These are phyloP conservation scores for Botrytis fragariae DNA, from an alignment of 2,329 filamentous ascomycete genomes.

Conservation along the genomic window DNA sequence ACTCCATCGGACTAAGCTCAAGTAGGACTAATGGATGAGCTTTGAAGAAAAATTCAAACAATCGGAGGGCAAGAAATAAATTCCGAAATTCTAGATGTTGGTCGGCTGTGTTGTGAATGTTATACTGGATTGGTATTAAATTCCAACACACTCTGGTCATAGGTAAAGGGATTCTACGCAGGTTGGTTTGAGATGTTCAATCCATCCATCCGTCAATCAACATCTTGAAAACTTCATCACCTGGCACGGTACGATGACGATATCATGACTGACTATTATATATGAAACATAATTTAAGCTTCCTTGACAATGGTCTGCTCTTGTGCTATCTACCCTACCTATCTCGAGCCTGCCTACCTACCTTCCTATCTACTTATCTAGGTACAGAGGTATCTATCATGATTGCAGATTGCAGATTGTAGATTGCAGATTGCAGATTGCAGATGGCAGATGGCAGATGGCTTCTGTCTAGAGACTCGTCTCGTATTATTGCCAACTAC, in stretches of 20 bases:
- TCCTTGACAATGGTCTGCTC: too few relatives aligned
- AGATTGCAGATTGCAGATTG: too few relatives aligned
- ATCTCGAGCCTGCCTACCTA: too few relatives aligned
- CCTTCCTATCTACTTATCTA: too few relatives aligned
- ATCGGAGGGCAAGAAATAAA: neutral
- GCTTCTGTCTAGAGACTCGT: too few relatives aligned
- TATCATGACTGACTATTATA: neutral
- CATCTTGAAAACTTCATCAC: neutral
- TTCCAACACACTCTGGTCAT: neutral
- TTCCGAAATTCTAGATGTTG: constrained; percentile 1
- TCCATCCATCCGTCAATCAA: neutral
- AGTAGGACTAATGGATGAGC: neutral
- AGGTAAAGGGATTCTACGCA: too few relatives aligned
- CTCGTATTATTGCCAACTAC: too few relatives aligned
- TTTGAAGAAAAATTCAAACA: neutral
- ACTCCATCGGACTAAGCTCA: neutral
- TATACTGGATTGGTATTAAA: neutral
- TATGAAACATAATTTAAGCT: too few relatives aligned
- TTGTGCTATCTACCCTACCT: too few relatives aligned
- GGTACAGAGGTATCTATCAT: neutral
- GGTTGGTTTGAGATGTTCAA: neutral
- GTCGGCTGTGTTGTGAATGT: neutral
- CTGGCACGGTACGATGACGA: too few relatives aligned
- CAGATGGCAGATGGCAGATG: neutral
- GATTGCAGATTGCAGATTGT: neutral